Percentiles rank a stretch among this genome's conserved stretches.
Evolutionary conservation across 306 rosid species (phyloP).

Genomic region (Gillenia trifoliata): DNA sequence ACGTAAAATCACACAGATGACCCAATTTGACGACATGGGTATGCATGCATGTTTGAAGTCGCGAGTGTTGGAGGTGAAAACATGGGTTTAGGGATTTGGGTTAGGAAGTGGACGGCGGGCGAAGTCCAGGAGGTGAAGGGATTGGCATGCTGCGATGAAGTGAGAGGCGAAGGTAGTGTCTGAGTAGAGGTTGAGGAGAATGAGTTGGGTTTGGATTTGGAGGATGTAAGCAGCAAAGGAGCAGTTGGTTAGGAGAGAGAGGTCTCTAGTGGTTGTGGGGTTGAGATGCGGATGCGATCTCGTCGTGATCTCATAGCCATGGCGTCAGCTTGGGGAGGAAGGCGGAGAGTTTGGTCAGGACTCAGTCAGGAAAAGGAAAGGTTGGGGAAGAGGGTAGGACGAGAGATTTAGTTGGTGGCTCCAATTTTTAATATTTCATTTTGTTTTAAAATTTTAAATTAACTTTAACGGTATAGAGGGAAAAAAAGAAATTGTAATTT

Average conservation of each 20-base stretch:
- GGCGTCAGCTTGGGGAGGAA: too few species aligned
- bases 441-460: too few species aligned
- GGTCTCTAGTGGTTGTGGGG: constrained; percentile 8
- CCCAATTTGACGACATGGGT: constrained; percentile 56
- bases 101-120: constrained; percentile 32
- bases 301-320: constrained; percentile 4
- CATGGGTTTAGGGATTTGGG: constrained; percentile 38
- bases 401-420: too few species aligned
- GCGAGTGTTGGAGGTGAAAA: constrained; percentile 53
- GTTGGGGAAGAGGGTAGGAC: too few species aligned
- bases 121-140: constrained; percentile 29
- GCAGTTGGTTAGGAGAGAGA: constrained; percentile 29
- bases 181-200: constrained; percentile 44
- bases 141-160: constrained; percentile 49
- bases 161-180: constrained; percentile 43
- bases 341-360: too few species aligned
- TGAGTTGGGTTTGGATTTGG: constrained; percentile 62
- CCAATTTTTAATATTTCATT: too few species aligned
- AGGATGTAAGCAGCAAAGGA: constrained; percentile 24
- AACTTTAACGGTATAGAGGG: too few species aligned
- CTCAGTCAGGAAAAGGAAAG: too few species aligned
- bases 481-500: too few species aligned
- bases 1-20: constrained; percentile 48
- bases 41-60: constrained; percentile 28
- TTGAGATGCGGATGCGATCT: neutral